phyloP scores from a whole-genome alignment of 495 filamentous ascomycete genomes.

The Aspergillus coremiiformis region DNA sequence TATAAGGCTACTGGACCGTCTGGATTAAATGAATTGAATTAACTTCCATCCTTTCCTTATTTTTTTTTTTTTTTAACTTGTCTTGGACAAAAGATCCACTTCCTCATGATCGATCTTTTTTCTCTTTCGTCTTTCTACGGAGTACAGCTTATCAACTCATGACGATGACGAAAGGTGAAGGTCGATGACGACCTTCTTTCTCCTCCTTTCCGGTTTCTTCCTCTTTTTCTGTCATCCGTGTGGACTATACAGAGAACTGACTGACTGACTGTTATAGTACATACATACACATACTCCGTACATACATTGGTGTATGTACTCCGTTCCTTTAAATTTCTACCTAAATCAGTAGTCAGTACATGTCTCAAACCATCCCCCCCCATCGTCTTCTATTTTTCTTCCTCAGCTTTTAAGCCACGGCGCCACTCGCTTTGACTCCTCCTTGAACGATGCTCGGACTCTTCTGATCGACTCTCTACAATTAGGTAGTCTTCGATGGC shows the following conservation, averaged over 20 bases:
- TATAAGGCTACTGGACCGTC: no score
- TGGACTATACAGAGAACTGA: no score
- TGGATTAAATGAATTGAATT: no score
- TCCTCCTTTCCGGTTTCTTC: not conserved
- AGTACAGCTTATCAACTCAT: not conserved
- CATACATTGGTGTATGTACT: no score
- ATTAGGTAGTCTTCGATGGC: not conserved
- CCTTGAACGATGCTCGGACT: not conserved
- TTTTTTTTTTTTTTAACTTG: not conserved
- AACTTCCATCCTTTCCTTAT: not conserved
- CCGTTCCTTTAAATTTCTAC: not conserved
- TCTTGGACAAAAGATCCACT: not conserved
- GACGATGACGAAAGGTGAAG: not conserved
- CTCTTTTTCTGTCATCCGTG: not conserved
- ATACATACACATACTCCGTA: no score
- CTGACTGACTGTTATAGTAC: no score
- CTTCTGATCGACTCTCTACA: no score
- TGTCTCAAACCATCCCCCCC: not conserved
- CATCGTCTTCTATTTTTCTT: not conserved
- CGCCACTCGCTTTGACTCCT: not conserved
- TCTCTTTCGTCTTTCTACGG: no score
- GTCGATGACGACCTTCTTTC: not conserved
- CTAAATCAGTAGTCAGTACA: not conserved
- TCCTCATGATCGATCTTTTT: not conserved
- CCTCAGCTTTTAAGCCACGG: not conserved